Percentiles rank a stretch among this genome's conserved stretches.
Evolutionary conservation across 2,329 filamentous ascomycete genomes (phyloP).

Genomic region (Aspergillus pseudonomiae): DNA sequence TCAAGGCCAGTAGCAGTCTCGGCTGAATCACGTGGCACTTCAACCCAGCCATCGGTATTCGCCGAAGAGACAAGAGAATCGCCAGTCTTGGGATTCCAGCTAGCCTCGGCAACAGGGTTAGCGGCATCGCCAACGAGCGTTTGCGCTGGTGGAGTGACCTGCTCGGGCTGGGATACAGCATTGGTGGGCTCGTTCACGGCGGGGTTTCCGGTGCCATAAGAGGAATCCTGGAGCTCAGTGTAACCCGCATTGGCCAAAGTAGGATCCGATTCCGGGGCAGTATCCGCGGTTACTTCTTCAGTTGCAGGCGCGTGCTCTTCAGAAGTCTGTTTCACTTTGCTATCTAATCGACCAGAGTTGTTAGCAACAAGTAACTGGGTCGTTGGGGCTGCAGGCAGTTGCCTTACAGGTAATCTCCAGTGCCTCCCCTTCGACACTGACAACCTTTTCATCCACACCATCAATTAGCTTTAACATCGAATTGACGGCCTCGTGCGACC

Average conservation of each 20-base stretch:
- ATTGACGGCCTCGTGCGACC: constrained; percentile 60
- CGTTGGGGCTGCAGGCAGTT: not conserved
- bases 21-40: constrained; percentile 70
- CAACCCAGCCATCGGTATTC: constrained; percentile 70
- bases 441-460: constrained; percentile 60
- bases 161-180: constrained; percentile 23
- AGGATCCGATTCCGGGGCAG: constrained; percentile 54
- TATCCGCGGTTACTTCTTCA: constrained; percentile 43
- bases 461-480: constrained; percentile 64
- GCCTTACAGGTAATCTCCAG: constrained; percentile 62
- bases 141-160: constrained; percentile 40
- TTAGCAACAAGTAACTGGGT: constrained; percentile 5
- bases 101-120: constrained; percentile 53
- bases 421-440: constrained; percentile 57
- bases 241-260: constrained; percentile 63
- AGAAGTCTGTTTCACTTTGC: constrained; percentile 55
- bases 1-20: constrained; percentile 72
- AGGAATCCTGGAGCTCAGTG: constrained; percentile 58
- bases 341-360: constrained; percentile 42
- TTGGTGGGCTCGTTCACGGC: constrained; percentile 50
- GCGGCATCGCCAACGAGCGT: constrained; percentile 47
- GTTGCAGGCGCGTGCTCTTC: constrained; percentile 43
- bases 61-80: constrained; percentile 52
- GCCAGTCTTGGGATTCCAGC: constrained; percentile 57
- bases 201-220: constrained; percentile 59